Percentiles rank a stretch among this genome's conserved stretches.
These are phyloP conservation scores for Peniophora sp. DNA, from an alignment of 1,284 basidiomycete species.

Conservation along the genomic window DNA sequence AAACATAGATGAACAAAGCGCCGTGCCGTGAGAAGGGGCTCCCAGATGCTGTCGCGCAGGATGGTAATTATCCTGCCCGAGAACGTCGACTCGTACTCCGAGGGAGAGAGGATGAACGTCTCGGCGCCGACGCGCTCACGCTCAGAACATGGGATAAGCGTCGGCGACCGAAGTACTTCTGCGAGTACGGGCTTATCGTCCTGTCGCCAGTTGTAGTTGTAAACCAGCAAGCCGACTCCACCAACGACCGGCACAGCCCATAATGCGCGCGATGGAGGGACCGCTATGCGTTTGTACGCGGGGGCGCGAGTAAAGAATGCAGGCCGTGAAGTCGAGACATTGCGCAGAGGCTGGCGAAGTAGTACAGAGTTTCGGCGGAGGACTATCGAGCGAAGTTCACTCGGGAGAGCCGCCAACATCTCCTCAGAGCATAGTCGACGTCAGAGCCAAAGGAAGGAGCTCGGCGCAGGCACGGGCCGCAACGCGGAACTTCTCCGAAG, in stretches of 20 bases:
- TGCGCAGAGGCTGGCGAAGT: no score
- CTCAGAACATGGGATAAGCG: conserved; percentile 50
- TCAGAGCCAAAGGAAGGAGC: no score
- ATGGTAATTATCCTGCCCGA: conserved; percentile 33
- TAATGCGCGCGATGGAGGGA: conserved; percentile 26
- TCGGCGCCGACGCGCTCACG: conserved; percentile 13
- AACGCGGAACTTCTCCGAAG: no score
- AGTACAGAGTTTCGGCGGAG: conserved; percentile 9
- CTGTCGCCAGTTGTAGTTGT: conserved; percentile 31
- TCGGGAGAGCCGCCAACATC: conserved; percentile 14
- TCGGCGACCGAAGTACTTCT: conserved; percentile 48
- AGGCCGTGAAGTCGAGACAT: conserved; percentile 9
- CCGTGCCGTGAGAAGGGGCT: conserved; percentile 78
- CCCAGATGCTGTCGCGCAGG: conserved; percentile 59
- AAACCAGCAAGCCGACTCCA: conserved; percentile 36
- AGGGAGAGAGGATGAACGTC: conserved; percentile 48
- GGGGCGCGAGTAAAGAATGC: conserved; percentile 19
- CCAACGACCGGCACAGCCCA: conserved; percentile 53
- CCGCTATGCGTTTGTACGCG: conserved; percentile 9
- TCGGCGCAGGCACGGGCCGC: no score
- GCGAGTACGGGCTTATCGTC: conserved; percentile 24
- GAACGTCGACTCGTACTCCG: conserved; percentile 46
- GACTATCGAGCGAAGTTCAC: conserved; percentile 17
- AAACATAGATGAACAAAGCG: conserved; percentile 82
- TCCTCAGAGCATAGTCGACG: no score